Conservation (phyloP, 2,329 filamentous ascomycete genomes). For the Claviceps sp. region DNA sequence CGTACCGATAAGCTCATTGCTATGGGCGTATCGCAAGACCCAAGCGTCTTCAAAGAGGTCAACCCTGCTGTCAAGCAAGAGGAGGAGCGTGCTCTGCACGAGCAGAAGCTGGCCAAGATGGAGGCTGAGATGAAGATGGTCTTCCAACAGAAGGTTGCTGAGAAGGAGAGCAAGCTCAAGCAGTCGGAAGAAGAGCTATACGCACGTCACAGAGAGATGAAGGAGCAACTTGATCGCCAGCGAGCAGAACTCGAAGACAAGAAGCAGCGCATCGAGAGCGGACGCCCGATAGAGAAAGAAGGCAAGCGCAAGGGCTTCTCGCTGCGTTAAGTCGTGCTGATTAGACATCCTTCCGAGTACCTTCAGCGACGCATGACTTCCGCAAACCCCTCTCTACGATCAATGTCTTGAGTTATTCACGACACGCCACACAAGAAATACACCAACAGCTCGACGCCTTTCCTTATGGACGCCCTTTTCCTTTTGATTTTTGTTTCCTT, state of each 20-base stretch:
- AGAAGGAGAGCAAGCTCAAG: conserved; percentile 99
- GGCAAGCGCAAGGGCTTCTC: conserved; percentile 99
- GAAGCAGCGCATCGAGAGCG: conserved; percentile 90
- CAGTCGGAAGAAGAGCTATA: conserved; percentile 99
- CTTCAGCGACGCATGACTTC: conserved; percentile 3
- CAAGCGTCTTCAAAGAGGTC: conserved; percentile 99
- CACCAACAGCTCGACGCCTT: conserved; percentile 44
- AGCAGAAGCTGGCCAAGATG: conserved; percentile 99
- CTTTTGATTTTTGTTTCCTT: conserved; percentile 29
- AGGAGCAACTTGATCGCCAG: conserved; percentile 95
- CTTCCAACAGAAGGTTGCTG: conserved; percentile 98
- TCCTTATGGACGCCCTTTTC: conserved; percentile 22
- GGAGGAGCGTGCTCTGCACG: conserved; percentile 93
- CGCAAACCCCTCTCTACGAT: conserved; percentile 27
- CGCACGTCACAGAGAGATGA: conserved; percentile 97
- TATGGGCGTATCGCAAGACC: conserved; percentile 98
- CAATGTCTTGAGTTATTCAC: conserved; percentile 43
- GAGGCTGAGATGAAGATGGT: conserved; percentile 99
- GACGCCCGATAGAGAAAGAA: conserved; percentile 92
- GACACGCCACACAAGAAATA: conserved; percentile 41
- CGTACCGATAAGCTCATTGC: conserved; percentile 96
- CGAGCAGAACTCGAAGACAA: conserved; percentile 94
- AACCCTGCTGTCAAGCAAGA: conserved; percentile 99
- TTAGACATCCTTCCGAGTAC: not conserved
- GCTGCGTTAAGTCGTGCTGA: conserved; percentile 58